These are phyloP conservation scores for Ascochyta koolunga DNA, from an alignment of 2,329 filamentous ascomycete genomes.

Conservation along the genomic window DNA sequence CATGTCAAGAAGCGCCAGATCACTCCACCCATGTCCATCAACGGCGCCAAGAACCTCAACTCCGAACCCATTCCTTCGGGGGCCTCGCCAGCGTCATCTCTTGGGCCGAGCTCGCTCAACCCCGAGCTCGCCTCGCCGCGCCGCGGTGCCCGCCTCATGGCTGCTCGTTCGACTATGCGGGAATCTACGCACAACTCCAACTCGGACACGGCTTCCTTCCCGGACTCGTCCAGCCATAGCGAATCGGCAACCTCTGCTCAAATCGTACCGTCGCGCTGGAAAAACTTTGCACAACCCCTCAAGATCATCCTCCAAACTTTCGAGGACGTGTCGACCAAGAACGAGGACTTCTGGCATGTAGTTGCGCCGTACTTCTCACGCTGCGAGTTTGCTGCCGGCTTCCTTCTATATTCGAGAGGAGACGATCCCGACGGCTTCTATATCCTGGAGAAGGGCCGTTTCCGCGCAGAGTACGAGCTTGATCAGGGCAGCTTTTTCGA, in stretches of 20 bases:
- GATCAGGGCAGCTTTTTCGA: conserved; percentile 90
- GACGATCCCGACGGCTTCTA: conserved; percentile 83
- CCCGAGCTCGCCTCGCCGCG: conserved; percentile 76
- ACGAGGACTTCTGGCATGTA: conserved; percentile 95
- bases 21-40: conserved; percentile 46
- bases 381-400: conserved; percentile 70
- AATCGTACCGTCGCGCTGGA: conserved; percentile 67
- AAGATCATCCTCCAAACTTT: conserved; percentile 95
- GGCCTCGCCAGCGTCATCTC: conserved; percentile 32
- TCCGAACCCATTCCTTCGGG: conserved; percentile 23
- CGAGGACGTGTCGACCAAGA: conserved; percentile 80
- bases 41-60: conserved; percentile 17
- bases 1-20: conserved; percentile 46
- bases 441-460: conserved; percentile 84
- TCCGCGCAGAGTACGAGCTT: conserved; percentile 87
- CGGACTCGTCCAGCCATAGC: conserved; percentile 17
- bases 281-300: conserved; percentile 86
- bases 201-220: conserved; percentile 20
- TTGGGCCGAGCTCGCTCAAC: conserved; percentile 53
- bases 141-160: conserved; percentile 75
- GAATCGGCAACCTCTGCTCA: conserved; percentile 15
- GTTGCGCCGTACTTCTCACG: conserved; percentile 76
- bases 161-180: conserved; percentile 75
- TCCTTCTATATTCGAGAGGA: conserved; percentile 77
- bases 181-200: conserved; percentile 47